Base-by-base conservation (phyloP, 106 monocot species). In the Apostasia shenzhenica region DNA sequence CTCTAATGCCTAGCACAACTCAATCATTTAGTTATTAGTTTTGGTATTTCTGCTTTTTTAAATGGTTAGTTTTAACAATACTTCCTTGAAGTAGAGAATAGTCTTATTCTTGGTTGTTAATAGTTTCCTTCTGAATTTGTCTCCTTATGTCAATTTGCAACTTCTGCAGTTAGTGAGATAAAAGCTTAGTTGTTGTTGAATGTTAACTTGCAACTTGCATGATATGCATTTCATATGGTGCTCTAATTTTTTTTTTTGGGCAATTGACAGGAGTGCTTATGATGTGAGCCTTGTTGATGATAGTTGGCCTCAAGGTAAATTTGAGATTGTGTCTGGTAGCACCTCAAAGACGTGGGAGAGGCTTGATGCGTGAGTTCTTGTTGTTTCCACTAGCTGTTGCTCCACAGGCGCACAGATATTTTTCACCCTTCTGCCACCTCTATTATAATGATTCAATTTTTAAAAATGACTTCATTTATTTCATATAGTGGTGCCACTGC, bases 251-350 rank as follows among this genome's bases (percentile, higher is more conserved):
- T 5, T 59, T 62, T 4, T 45, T 62, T 62, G 3, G 48, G 1
- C 47, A 64, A 5, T 48, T 14, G 2, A 47, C 83, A 93, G 99
- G 72, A 88, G 93, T 74, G 99, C 99, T 37, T 90, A 99, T 88
- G 99, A 99, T 90, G 90, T 99, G 11, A 84, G 74, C 78, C 87
- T 93, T n/a, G 78, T 9, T 70, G 99, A 99, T 75, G 93, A 99
- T 82, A 80, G 71, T 62, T 99, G 99, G 99, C 69, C 85, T 6
- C 69, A 87, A 65, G 90, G 86, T 46, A 80, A 52, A 43, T 99
- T 99, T 74, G 82, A 87, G 26, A 66, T 90, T 14, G 81, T 85
- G 48, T 82, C 90, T 61, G 99, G 93, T 5, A 82, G 63, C 74
- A 75, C 85, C 42, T 72, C 85, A 38, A 85, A 83, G 56, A 82